phyloP scores from a whole-genome alignment of 495 filamentous ascomycete genomes.

The Diplogelasinospora grovesii region DNA sequence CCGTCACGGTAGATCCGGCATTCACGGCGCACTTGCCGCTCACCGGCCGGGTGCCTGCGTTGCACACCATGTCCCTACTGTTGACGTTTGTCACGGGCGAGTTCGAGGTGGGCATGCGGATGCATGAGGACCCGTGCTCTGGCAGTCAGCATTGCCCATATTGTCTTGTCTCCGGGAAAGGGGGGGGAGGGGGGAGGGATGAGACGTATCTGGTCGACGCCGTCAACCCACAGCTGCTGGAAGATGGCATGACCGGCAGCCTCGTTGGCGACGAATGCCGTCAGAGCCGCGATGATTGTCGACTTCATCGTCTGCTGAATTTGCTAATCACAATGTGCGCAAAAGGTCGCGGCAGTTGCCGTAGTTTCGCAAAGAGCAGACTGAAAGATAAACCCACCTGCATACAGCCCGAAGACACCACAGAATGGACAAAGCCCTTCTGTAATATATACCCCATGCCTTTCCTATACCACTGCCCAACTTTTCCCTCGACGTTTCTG shows the following conservation, averaged over 20 bases:
- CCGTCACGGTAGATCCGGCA: slow-evolving; percentile 40
- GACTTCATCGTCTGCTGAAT: slow-evolving; percentile 39
- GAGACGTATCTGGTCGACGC: slow-evolving; percentile 41
- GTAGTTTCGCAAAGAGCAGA: too few relatives aligned
- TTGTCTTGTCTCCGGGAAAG: background rate
- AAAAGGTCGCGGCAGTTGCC: too few relatives aligned
- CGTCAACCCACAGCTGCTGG: slow-evolving; percentile 47
- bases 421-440: too few relatives aligned
- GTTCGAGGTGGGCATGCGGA: slow-evolving; percentile 36
- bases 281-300: slow-evolving; percentile 19
- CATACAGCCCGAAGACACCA: too few relatives aligned
- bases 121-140: slow-evolving; percentile 32
- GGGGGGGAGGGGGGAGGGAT: too few relatives aligned
- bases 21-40: slow-evolving; percentile 39
- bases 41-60: slow-evolving; percentile 30
- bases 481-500: too few relatives aligned
- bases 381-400: too few relatives aligned
- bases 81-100: slow-evolving; percentile 39
- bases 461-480: too few relatives aligned
- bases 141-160: slow-evolving; percentile 5
- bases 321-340: too few relatives aligned
- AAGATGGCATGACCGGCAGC: slow-evolving; percentile 43
- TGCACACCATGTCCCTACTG: slow-evolving; percentile 35
- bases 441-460: too few relatives aligned
- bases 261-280: slow-evolving; percentile 26